These are phyloP conservation scores for Sphaerulina populicola DNA, from an alignment of 2,329 filamentous ascomycete species.

Conservation along the genomic window DNA sequence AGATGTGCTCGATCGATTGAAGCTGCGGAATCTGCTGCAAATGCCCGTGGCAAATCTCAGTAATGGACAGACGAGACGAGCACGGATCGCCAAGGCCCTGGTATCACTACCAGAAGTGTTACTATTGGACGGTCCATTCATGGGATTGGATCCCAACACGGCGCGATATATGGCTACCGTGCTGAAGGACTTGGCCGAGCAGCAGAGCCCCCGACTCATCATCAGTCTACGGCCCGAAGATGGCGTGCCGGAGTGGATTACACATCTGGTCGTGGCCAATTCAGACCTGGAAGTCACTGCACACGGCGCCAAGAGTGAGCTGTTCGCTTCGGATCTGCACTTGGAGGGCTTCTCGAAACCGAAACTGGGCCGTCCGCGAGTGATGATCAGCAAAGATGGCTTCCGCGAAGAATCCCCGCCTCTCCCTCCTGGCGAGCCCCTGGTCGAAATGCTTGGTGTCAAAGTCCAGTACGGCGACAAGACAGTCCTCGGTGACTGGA, in stretches of 20 bases:
- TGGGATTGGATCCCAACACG: constrained; percentile 86
- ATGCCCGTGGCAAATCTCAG: constrained; percentile 85
- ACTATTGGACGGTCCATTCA: constrained; percentile 87
- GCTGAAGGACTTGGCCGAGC: constrained; percentile 58
- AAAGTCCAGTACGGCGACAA: constrained; percentile 72
- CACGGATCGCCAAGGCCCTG: constrained; percentile 79
- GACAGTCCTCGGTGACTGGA: constrained; percentile 73
- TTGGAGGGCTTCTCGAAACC: neutral
- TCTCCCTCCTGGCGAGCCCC: constrained; percentile 49
- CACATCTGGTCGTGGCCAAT: constrained; percentile 66
- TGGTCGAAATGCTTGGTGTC: constrained; percentile 84
- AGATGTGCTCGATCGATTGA: constrained; percentile 60
- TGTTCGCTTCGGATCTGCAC: neutral
- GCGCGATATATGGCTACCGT: constrained; percentile 63
- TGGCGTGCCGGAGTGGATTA: constrained; percentile 80
- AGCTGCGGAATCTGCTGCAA: constrained; percentile 58
- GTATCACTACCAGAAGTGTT: constrained; percentile 70
- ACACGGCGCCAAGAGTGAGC: constrained; percentile 55
- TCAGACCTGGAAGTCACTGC: constrained; percentile 56
- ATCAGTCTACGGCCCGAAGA: constrained; percentile 79
- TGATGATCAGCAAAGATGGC: constrained; percentile 27
- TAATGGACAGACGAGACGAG: constrained; percentile 82
- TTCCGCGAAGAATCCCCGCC: constrained; percentile 22
- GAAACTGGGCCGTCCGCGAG: neutral
- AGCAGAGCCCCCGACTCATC: constrained; percentile 61